A percentile compares a stretch with the other conserved stretches of the same genome.
phyloP scores from a whole-genome alignment of 1,139 yeast species.

The Eremothecium gossypii region DNA sequence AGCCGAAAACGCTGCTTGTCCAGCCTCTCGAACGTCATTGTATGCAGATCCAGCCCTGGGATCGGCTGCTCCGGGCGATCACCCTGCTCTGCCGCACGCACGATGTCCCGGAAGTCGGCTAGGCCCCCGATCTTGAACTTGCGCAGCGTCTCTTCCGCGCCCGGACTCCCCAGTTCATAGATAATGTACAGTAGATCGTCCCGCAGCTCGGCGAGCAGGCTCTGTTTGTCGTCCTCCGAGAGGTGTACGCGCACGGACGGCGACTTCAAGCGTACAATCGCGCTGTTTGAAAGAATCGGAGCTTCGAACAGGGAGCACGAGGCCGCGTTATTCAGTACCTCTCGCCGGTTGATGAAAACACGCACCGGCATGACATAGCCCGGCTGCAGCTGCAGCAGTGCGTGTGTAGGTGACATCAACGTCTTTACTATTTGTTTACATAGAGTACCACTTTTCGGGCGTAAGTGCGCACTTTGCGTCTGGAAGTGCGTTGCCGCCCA shows the following conservation, averaged over 20 bases:
- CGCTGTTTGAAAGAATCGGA: conserved; percentile 27
- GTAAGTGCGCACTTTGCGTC: too few species aligned
- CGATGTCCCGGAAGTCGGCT: conserved; percentile 16
- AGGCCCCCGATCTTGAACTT: conserved; percentile 23
- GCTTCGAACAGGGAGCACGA: conserved; percentile 22
- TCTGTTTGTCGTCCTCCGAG: conserved; percentile 24
- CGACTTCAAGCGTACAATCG: conserved; percentile 26
- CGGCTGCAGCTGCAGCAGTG: neutral
- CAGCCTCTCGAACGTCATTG: conserved; percentile 19
- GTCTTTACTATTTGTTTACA: too few species aligned
- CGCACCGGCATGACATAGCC: conserved; percentile 21
- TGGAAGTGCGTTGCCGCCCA: too few species aligned
- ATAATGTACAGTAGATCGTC: conserved; percentile 22
- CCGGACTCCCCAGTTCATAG: conserved; percentile 24
- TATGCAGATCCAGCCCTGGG: conserved; percentile 11
- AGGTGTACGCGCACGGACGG: conserved; percentile 23
- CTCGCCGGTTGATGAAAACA: conserved; percentile 25
- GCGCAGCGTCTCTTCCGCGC: conserved; percentile 14
- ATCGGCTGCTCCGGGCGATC: conserved; percentile 1
- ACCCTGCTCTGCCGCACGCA: conserved; percentile 7
- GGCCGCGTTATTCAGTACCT: conserved; percentile 16
- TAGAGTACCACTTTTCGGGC: too few species aligned
- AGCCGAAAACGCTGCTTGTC: conserved; percentile 21
- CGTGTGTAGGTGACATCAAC: too few species aligned
- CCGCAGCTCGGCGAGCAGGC: conserved; percentile 20